These are phyloP conservation scores for Juncus effusus DNA, from an alignment of 176 grass and related monocot genomes.

Conservation along the genomic window DNA sequence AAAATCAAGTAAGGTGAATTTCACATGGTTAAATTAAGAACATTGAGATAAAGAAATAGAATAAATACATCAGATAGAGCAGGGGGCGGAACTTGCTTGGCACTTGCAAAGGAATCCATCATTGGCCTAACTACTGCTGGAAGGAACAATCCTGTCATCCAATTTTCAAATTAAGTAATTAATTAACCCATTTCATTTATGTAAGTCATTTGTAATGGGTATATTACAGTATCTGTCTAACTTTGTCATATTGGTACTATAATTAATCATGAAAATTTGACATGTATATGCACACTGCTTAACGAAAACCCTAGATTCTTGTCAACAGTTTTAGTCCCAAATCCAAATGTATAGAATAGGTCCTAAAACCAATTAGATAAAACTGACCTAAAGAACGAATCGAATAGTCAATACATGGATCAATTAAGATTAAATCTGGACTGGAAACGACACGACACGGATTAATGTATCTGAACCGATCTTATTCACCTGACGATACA, in stretches of 20 bases:
- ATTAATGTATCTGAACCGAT: too few relatives aligned
- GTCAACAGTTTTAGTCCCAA: too few relatives aligned
- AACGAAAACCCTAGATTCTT: neutral
- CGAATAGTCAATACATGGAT: too few relatives aligned
- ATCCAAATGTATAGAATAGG: too few relatives aligned
- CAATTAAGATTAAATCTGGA: too few relatives aligned
- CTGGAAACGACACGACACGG: too few relatives aligned
- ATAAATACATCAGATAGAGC: slow-evolving; percentile 71
- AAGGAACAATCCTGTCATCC: slow-evolving; percentile 73
- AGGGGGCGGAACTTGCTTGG: slow-evolving; percentile 59
- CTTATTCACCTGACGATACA: too few relatives aligned
- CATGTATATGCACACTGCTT: slow-evolving; percentile 4
- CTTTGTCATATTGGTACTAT: neutral
- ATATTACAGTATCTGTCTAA: too few relatives aligned
- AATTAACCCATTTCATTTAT: slow-evolving; percentile 9
- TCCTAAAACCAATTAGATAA: neutral
- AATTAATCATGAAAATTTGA: neutral
- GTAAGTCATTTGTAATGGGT: too few relatives aligned
- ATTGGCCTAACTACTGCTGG: slow-evolving; percentile 88
- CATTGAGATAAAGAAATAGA: neutral
- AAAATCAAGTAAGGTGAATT: too few relatives aligned
- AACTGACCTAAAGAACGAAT: too few relatives aligned
- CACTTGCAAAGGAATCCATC: slow-evolving; percentile 76
- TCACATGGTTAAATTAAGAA: too few relatives aligned
- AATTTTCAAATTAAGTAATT: slow-evolving; percentile 1